Percentiles rank a stretch among this genome's conserved stretches.
Evolutionary conservation across 176 grass and related monocot species (phyloP).

Genomic region (Hordeum vulgare): DNA sequence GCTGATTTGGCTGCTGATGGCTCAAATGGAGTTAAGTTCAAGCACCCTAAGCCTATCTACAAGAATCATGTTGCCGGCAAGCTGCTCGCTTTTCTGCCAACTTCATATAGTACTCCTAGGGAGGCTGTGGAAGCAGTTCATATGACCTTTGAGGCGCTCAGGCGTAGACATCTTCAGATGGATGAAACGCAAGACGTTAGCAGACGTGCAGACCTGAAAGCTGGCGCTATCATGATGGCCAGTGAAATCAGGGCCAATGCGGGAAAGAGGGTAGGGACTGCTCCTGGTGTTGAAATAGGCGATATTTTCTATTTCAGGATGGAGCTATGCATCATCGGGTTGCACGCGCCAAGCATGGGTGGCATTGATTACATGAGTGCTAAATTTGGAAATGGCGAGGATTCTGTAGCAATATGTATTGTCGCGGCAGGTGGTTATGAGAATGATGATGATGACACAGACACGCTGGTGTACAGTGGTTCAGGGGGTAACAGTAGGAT

Average conservation of each 20-base stretch:
- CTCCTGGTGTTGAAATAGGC: slow-evolving; percentile 71
- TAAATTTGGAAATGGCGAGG: slow-evolving; percentile 39
- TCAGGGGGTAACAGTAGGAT: slow-evolving; percentile 59
- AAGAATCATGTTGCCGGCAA: slow-evolving; percentile 43
- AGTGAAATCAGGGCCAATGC: slow-evolving; percentile 66
- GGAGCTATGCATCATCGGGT: slow-evolving; percentile 65
- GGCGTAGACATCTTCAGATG: slow-evolving; percentile 59
- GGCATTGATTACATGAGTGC: slow-evolving; percentile 70
- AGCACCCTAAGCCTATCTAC: slow-evolving; percentile 38
- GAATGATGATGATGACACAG: slow-evolving; percentile 57
- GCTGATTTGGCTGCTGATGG: slow-evolving; percentile 18
- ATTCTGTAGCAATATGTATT: slow-evolving; percentile 55
- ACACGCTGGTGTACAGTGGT: slow-evolving; percentile 69
- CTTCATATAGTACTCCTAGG: slow-evolving; percentile 38
- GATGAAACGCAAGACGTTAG: slow-evolving; percentile 39
- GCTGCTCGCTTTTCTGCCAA: slow-evolving; percentile 47
- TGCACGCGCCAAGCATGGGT: slow-evolving; percentile 55
- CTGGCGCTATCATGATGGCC: slow-evolving; percentile 62
- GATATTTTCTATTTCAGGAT: slow-evolving; percentile 92
- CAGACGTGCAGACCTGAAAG: slow-evolving; percentile 48
- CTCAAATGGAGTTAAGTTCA: slow-evolving; percentile 39
- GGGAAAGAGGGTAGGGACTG: slow-evolving; percentile 39
- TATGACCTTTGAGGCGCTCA: slow-evolving; percentile 57
- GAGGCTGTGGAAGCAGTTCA: slow-evolving; percentile 49
- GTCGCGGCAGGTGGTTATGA: slow-evolving; percentile 74